Conservation (phyloP, 2,329 filamentous ascomycete species). For the Pochonia chlamydosporia region DNA sequence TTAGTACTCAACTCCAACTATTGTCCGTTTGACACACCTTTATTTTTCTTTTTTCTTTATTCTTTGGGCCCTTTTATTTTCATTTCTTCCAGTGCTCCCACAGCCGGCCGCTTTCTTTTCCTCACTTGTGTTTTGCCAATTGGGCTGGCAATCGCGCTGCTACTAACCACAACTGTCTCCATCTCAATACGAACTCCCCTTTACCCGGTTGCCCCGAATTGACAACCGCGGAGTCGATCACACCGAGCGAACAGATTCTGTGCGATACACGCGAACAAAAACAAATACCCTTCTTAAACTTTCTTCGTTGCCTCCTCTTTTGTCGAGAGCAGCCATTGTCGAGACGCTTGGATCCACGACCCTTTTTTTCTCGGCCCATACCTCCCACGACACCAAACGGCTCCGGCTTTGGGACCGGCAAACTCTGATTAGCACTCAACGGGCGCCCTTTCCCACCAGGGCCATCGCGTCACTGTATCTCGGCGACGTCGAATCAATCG, state of each 20-base stretch:
- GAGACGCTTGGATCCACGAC: not conserved
- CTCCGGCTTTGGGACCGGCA: not conserved
- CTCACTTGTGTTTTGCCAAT: not conserved
- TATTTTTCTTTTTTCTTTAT: not conserved
- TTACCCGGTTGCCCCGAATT: not conserved
- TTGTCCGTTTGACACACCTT: conserved; percentile 1
- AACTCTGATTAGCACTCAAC: not conserved
- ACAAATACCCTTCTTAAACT: not conserved
- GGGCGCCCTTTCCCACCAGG: not conserved
- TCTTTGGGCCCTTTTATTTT: not conserved
- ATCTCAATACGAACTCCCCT: not conserved
- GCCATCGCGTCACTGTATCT: not conserved
- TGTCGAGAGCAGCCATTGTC: not conserved
- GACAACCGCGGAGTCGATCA: not conserved
- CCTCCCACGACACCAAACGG: not conserved
- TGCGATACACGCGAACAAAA: not conserved
- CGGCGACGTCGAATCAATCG: conserved; percentile 1
- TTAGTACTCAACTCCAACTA: not conserved
- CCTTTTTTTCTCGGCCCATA: not conserved
- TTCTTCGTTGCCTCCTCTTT: not conserved
- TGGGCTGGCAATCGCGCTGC: not conserved
- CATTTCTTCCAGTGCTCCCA: not conserved
- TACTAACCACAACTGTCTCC: not conserved
- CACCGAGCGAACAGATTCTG: not conserved
- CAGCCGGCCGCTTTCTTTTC: not conserved